Conservation (phyloP, 768 basidiomycete genomes). For the Russula sp. region DNA sequence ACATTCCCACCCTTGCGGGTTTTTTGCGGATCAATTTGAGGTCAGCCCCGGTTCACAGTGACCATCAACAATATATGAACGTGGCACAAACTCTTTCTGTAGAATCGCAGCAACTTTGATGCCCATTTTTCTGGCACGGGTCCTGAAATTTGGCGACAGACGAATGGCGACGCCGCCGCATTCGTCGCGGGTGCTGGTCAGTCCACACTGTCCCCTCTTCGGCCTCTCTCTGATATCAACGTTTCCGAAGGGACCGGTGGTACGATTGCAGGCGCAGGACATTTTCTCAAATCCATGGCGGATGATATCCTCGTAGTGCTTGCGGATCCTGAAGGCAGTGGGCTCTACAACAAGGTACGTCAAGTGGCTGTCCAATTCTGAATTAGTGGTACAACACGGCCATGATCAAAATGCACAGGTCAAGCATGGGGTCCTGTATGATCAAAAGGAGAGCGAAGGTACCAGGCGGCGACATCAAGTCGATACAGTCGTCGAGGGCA, state of each 20-base stretch:
- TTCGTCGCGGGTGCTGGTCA: conserved; percentile 88
- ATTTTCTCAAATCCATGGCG: conserved; percentile 70
- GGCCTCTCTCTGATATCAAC: conserved; percentile 23
- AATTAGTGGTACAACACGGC: background rate
- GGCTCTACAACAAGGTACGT: conserved; percentile 83
- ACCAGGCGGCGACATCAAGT: conserved; percentile 90
- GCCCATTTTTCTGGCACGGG: conserved; percentile 89
- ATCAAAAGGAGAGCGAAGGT: conserved; percentile 87
- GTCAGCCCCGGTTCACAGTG: conserved; percentile 25
- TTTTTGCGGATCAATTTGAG: conserved; percentile 97
- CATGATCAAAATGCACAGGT: conserved; percentile 37
- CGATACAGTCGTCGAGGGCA: conserved; percentile 93
- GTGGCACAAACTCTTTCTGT: background rate
- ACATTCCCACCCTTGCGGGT: conserved; percentile 57
- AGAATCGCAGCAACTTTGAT: conserved; percentile 86
- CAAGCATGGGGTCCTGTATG: conserved; percentile 92
- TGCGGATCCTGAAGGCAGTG: conserved; percentile 90
- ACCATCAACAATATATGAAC: background rate
- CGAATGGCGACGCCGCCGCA: conserved; percentile 69
- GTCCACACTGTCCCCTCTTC: conserved; percentile 11
- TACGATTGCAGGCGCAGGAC: conserved; percentile 81
- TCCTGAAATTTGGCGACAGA: conserved; percentile 93
- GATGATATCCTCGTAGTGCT: conserved; percentile 62
- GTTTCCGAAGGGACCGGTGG: conserved; percentile 74
- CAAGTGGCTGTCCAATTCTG: background rate